phyloP scores from a whole-genome alignment of 2,329 filamentous ascomycete species.

The Dactylonectria macrodidyma region DNA sequence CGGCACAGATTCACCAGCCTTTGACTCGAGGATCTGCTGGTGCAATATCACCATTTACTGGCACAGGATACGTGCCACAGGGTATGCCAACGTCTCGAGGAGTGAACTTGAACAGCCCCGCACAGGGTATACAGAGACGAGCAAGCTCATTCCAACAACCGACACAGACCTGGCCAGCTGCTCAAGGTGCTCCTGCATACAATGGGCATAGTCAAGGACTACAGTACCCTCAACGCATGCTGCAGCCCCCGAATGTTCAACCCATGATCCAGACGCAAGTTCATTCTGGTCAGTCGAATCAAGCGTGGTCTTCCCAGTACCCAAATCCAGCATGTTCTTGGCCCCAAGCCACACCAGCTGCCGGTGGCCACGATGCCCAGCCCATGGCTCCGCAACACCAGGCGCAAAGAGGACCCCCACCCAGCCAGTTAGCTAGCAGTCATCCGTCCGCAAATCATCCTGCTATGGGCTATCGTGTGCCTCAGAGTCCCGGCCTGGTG shows the following conservation, averaged over 20 bases:
- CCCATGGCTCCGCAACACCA: background rate
- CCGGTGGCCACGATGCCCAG: background rate
- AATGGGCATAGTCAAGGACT: constrained; percentile 15
- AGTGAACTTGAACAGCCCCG: background rate
- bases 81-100: background rate
- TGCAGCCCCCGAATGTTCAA: constrained; percentile 1
- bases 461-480: background rate
- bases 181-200: constrained; percentile 2
- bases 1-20: constrained; percentile 4
- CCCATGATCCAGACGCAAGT: background rate
- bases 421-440: background rate
- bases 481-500: background rate
- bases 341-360: background rate
- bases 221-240: constrained; percentile 24
- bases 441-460: background rate
- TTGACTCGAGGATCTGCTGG: background rate
- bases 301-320: constrained; percentile 1
- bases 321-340: background rate
- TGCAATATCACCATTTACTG: background rate
- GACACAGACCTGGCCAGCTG: background rate
- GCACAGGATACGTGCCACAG: background rate
- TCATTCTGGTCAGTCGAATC: constrained; percentile 3
- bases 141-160: constrained; percentile 12
- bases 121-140: background rate
- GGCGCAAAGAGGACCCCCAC: background rate